A percentile compares a stretch with the other conserved stretches of the same genome.
These are phyloP conservation scores for Syzygium syzygioides DNA, from an alignment of 441 rosid species.

Conservation along the genomic window DNA sequence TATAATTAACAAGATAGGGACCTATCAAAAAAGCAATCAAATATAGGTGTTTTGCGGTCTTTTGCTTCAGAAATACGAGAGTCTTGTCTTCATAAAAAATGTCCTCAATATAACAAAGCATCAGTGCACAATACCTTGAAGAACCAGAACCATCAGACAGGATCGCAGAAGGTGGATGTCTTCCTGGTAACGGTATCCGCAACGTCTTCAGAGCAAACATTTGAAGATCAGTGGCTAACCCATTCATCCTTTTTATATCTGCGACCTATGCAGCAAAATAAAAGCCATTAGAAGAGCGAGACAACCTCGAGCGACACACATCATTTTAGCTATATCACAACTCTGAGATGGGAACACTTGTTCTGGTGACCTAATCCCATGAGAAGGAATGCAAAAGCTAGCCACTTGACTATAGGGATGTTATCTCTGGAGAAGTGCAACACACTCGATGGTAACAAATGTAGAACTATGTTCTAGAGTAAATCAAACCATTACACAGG, in stretches of 20 bases:
- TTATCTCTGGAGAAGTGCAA: neutral
- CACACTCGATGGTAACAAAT: neutral
- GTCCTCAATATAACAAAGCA: too few species aligned
- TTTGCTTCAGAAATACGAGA: neutral
- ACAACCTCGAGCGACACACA: neutral
- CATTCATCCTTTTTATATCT: slow-evolving; percentile 51
- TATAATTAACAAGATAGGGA: neutral
- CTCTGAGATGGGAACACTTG: neutral
- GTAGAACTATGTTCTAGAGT: neutral
- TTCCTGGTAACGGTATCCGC: slow-evolving; percentile 54
- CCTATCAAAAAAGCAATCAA: neutral
- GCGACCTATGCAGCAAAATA: slow-evolving; percentile 33
- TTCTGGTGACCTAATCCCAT: neutral
- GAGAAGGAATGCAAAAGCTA: neutral
- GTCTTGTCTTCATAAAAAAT: neutral
- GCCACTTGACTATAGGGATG: neutral
- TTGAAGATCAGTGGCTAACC: slow-evolving; percentile 60
- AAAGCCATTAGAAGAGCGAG: neutral
- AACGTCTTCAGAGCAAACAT: slow-evolving; percentile 58
- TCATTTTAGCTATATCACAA: neutral
- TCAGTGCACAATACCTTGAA: slow-evolving; percentile 22
- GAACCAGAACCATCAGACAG: slow-evolving; percentile 23
- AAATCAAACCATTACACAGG: neutral
- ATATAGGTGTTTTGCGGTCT: neutral
- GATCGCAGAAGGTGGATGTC: slow-evolving; percentile 45